Evolutionary conservation across 2,329 filamentous ascomycete species (phyloP).

Genomic region (Ophiostoma tasmaniense): DNA sequence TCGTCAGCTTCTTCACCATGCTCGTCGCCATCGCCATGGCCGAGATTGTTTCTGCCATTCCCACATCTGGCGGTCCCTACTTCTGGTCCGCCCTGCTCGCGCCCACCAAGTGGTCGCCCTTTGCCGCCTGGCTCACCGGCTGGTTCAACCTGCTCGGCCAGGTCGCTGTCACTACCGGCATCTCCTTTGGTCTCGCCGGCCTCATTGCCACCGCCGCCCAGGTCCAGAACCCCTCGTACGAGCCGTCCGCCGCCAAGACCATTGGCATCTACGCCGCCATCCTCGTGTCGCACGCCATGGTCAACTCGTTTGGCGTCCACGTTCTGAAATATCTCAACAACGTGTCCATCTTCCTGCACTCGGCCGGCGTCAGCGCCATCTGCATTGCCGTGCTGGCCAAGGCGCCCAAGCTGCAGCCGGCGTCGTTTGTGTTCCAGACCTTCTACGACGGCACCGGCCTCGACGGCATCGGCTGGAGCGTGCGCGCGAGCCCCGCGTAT

Average conservation of each 20-base stretch:
- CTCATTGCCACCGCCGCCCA: slow-evolving; percentile 32
- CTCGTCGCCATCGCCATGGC: slow-evolving; percentile 48
- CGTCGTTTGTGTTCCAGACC: slow-evolving; percentile 46
- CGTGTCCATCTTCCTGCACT: slow-evolving; percentile 46
- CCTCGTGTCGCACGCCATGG: slow-evolving; percentile 43
- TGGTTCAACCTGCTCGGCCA: slow-evolving; percentile 37
- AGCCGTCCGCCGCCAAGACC: slow-evolving; percentile 38
- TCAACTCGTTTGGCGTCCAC: slow-evolving; percentile 51
- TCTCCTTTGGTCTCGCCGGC: slow-evolving; percentile 34
- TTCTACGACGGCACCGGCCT: slow-evolving; percentile 46
- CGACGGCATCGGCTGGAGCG: slow-evolving; percentile 42
- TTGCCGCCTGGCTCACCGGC: slow-evolving; percentile 34
- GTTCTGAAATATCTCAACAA: slow-evolving; percentile 50
- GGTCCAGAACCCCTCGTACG: slow-evolving; percentile 31
- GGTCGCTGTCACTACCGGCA: slow-evolving; percentile 35
- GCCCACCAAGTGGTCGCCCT: slow-evolving; percentile 34
- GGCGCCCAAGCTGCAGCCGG: slow-evolving; percentile 47
- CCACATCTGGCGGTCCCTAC: slow-evolving; percentile 50
- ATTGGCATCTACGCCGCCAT: slow-evolving; percentile 53
- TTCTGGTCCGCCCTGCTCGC: slow-evolving; percentile 53
- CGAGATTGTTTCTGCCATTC: slow-evolving; percentile 51
- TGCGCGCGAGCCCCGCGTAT: slow-evolving; percentile 45
- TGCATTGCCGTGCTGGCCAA: slow-evolving; percentile 49
- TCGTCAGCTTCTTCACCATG: slow-evolving; percentile 47
- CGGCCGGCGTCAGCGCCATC: slow-evolving; percentile 42